phyloP scores from a whole-genome alignment of 1,284 basidiomycete genomes.

The Porodaedalea pini region DNA sequence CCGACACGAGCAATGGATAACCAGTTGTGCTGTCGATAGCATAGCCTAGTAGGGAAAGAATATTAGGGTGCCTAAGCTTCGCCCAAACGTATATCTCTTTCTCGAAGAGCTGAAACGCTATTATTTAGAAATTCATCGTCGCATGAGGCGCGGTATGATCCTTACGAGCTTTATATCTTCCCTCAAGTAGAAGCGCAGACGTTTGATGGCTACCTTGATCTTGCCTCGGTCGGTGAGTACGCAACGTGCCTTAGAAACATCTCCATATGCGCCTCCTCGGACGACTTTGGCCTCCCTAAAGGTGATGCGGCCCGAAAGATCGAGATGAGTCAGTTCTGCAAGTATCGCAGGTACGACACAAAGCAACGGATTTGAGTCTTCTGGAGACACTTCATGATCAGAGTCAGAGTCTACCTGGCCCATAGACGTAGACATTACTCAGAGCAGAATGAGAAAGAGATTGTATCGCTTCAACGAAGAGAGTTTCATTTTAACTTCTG shows the following conservation, averaged over 20 bases:
- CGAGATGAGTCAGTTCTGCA: neutral
- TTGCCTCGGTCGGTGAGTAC: neutral
- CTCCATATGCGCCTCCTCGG: neutral
- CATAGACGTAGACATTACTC: too few relatives aligned
- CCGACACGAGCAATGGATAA: constrained; percentile 1
- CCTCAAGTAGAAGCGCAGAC: constrained; percentile 1
- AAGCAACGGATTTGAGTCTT: neutral
- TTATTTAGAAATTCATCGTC: neutral
- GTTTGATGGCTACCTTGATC: constrained; percentile 6
- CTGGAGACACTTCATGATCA: neutral
- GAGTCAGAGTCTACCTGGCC: too few relatives aligned
- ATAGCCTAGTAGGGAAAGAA: constrained; percentile 15
- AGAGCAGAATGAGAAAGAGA: too few relatives aligned
- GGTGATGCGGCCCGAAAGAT: neutral
- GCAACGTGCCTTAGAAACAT: neutral
- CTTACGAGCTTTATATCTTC: neutral
- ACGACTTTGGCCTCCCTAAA: neutral
- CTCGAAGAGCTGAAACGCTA: constrained; percentile 2
- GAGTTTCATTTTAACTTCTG: too few relatives aligned
- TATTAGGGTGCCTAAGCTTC: constrained; percentile 11
- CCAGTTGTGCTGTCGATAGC: neutral
- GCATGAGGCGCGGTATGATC: neutral
- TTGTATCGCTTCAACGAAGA: too few relatives aligned
- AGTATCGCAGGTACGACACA: neutral
- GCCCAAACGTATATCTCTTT: constrained; percentile 17